These are phyloP conservation scores for Nigrograna mackinnonii DNA, from an alignment of 2,329 filamentous ascomycete genomes.

Conservation along the genomic window DNA sequence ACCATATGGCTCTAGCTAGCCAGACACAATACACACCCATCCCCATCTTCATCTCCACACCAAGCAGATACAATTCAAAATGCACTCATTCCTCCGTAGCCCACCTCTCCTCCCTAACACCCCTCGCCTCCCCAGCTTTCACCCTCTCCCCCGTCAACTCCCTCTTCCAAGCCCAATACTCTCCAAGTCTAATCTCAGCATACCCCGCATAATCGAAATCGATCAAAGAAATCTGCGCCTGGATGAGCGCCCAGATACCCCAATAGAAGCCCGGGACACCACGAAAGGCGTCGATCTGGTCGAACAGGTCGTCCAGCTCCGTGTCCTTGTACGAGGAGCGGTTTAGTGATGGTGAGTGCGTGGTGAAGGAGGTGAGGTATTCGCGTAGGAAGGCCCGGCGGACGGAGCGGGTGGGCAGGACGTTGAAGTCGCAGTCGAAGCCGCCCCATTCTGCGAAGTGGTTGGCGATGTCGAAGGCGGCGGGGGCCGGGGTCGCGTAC, in stretches of 20 bases:
- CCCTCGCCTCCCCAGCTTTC: slow-evolving; percentile 60
- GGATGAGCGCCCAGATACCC: slow-evolving; percentile 96
- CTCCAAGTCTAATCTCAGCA: slow-evolving; percentile 80
- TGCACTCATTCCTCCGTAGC: slow-evolving; percentile 59
- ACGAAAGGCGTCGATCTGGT: slow-evolving; percentile 84
- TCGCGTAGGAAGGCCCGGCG: slow-evolving; percentile 80
- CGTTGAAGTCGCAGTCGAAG: slow-evolving; percentile 89
- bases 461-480: slow-evolving; percentile 95
- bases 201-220: slow-evolving; percentile 96
- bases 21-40: no score
- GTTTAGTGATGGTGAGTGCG: slow-evolving; percentile 45
- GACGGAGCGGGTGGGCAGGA: slow-evolving; percentile 76
- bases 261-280: slow-evolving; percentile 87
- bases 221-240: slow-evolving; percentile 91
- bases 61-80: no score
- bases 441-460: slow-evolving; percentile 99
- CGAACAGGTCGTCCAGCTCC: slow-evolving; percentile 70
- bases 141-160: slow-evolving; percentile 67
- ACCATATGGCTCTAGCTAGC: no score
- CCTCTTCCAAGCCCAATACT: slow-evolving; percentile 91
- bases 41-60: no score
- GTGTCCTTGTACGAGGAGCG: slow-evolving; percentile 49
- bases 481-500: slow-evolving; percentile 91
- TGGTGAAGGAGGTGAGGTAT: slow-evolving; percentile 75
- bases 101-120: slow-evolving; percentile 82